These are phyloP conservation scores for Colletotrichum spaethianum DNA, from an alignment of 2,329 filamentous ascomycete species.

Conservation along the genomic window DNA sequence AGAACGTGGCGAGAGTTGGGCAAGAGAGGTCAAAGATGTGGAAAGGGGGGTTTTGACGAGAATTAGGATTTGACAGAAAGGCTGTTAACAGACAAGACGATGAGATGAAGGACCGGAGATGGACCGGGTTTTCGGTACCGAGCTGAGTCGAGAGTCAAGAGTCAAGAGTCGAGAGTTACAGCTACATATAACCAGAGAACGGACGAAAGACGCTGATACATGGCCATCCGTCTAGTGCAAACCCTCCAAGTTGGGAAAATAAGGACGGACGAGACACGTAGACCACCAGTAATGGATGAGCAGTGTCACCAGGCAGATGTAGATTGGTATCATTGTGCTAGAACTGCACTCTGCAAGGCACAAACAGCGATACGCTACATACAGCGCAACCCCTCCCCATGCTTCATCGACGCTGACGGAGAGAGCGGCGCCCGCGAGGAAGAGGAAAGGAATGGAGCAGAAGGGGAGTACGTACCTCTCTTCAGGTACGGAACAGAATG, in stretches of 20 bases:
- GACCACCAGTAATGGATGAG: background rate
- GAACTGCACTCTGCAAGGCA: constrained; percentile 15
- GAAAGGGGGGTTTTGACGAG: background rate
- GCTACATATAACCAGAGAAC: background rate
- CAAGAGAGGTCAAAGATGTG: constrained; percentile 6
- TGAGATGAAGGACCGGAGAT: constrained; percentile 11
- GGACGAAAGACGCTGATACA: background rate
- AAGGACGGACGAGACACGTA: background rate
- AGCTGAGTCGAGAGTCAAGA: background rate
- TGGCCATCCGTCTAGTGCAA: background rate
- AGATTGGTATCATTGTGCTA: constrained; percentile 1
- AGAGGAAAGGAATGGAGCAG: background rate
- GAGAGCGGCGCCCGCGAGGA: background rate
- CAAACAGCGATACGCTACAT: background rate
- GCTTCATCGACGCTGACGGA: background rate
- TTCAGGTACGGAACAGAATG: background rate
- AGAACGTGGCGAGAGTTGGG: constrained; percentile 10
- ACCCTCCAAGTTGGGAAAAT: background rate
- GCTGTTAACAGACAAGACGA: background rate
- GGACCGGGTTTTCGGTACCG: constrained; percentile 10
- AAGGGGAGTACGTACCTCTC: background rate
- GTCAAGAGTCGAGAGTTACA: background rate
- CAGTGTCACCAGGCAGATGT: background rate
- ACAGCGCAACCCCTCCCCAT: constrained; percentile 19
- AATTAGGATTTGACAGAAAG: background rate